phyloP scores from a whole-genome alignment of 2,329 filamentous ascomycete genomes.

The Aureobasidium sp. region DNA sequence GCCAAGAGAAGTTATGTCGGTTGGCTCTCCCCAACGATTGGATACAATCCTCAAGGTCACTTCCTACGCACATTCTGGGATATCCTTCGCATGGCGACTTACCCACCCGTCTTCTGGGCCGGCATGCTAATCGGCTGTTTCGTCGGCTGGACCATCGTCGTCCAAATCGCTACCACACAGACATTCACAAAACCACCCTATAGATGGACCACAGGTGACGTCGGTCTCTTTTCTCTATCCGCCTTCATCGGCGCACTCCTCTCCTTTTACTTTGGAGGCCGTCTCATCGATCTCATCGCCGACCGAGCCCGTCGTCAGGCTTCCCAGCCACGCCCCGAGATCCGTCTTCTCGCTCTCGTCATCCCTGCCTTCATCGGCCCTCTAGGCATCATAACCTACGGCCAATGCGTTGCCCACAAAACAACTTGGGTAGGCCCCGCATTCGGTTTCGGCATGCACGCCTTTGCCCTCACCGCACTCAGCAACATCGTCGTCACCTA shows the following conservation, averaged over 20 bases:
- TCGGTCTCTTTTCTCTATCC: conserved; percentile 21
- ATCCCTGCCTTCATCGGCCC: conserved; percentile 24
- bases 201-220: conserved; percentile 17
- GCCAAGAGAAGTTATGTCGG: conserved; percentile 14
- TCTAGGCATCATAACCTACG: conserved; percentile 26
- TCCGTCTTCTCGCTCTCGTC: conserved; percentile 22
- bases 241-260: conserved; percentile 20
- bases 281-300: conserved; percentile 24
- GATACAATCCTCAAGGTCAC: conserved; percentile 15
- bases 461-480: conserved; percentile 25
- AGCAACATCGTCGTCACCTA: conserved; percentile 25
- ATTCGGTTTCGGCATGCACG: conserved; percentile 25
- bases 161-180: conserved; percentile 21
- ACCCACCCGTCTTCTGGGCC: conserved; percentile 21
- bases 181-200: conserved; percentile 19
- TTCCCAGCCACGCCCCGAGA: conserved; percentile 23
- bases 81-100: conserved; percentile 20
- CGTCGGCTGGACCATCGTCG: conserved; percentile 23
- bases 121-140: conserved; percentile 20
- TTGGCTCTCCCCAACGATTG: conserved; percentile 18
- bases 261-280: conserved; percentile 22
- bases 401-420: conserved; percentile 20
- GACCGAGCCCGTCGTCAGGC: conserved; percentile 21
- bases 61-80: conserved; percentile 19
- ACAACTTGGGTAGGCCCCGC: conserved; percentile 20